These are phyloP conservation scores for Xerocomus brunneocitrinus DNA, from an alignment of 768 basidiomycete genomes.

Conservation along the genomic window DNA sequence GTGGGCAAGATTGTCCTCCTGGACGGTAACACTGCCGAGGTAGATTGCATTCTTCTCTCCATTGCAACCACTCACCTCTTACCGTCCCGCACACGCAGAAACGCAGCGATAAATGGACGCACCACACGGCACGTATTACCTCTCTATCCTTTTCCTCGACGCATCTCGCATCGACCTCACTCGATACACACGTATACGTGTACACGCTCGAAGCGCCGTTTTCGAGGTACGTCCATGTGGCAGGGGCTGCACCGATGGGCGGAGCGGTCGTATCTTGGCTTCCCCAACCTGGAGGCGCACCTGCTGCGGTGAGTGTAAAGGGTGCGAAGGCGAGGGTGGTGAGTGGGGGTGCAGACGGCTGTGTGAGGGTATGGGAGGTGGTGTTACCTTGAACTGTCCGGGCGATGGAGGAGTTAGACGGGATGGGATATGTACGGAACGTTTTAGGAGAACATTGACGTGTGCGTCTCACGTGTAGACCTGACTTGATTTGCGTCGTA, in stretches of 20 bases:
- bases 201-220: constrained; percentile 72
- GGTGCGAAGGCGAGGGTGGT: constrained; percentile 44
- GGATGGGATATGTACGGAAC: neutral
- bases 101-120: constrained; percentile 76
- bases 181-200: constrained; percentile 91
- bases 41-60: constrained; percentile 15
- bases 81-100: constrained; percentile 34
- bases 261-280: constrained; percentile 81
- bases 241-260: constrained; percentile 84
- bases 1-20: constrained; percentile 78
- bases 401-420: neutral
- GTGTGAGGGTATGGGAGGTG: constrained; percentile 69
- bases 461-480: no score
- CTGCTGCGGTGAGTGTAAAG: constrained; percentile 15
- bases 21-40: constrained; percentile 58
- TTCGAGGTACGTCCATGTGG: constrained; percentile 68
- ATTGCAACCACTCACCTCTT: neutral
- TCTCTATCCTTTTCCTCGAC: constrained; percentile 46
- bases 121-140: constrained; percentile 79
- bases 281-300: neutral
- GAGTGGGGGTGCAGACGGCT: constrained; percentile 78
- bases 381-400: constrained; percentile 18
- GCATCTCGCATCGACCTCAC: constrained; percentile 80
- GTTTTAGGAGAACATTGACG: neutral
- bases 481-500: no score